Percentiles rank a stretch among this genome's conserved stretches.
phyloP scores from a whole-genome alignment of 1,284 basidiomycete species.

The Melampsora abietis-canadensis region DNA sequence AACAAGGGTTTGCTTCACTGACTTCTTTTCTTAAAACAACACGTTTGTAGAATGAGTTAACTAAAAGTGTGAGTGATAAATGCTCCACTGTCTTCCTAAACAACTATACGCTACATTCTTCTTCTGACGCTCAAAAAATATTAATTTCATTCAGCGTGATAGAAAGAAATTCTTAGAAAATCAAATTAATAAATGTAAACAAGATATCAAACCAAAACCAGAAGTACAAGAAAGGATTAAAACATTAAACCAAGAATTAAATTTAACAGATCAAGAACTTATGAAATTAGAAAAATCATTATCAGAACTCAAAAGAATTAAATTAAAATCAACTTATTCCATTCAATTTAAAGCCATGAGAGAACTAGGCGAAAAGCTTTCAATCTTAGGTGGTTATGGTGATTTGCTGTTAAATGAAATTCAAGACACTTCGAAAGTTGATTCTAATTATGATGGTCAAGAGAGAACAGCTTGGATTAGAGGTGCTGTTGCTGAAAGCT shows the following conservation, averaged over 20 bases:
- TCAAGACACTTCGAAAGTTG: slow-evolving; percentile 45
- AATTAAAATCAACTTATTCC: slow-evolving; percentile 47
- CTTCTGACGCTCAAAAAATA: slow-evolving; percentile 37
- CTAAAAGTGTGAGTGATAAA: slow-evolving; percentile 9
- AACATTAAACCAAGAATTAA: slow-evolving; percentile 43
- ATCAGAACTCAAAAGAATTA: slow-evolving; percentile 47
- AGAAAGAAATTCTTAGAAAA: slow-evolving; percentile 34
- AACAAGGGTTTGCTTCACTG: background rate
- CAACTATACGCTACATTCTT: slow-evolving; percentile 38
- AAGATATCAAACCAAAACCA: slow-evolving; percentile 43
- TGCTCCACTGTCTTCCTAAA: slow-evolving; percentile 8
- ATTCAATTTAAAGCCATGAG: slow-evolving; percentile 47
- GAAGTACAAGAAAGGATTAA: slow-evolving; percentile 44
- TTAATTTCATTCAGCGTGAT: slow-evolving; percentile 39
- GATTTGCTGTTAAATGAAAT: slow-evolving; percentile 47
- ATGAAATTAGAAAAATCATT: slow-evolving; percentile 45
- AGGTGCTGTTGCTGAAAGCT: slow-evolving; percentile 44
- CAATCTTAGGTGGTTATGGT: slow-evolving; percentile 48
- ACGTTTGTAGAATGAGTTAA: slow-evolving; percentile 14
- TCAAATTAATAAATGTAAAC: slow-evolving; percentile 43
- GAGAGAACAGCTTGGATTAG: slow-evolving; percentile 47
- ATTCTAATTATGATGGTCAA: slow-evolving; percentile 46
- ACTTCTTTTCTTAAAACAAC: background rate
- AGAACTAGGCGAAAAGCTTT: slow-evolving; percentile 50
- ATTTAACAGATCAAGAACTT: slow-evolving; percentile 40